Evolutionary conservation across 164 flowering plant genomes (phyloP), one percentile per base, ranked within the genome.

Genomic region (Dillenia suffruticosa): DNA sequence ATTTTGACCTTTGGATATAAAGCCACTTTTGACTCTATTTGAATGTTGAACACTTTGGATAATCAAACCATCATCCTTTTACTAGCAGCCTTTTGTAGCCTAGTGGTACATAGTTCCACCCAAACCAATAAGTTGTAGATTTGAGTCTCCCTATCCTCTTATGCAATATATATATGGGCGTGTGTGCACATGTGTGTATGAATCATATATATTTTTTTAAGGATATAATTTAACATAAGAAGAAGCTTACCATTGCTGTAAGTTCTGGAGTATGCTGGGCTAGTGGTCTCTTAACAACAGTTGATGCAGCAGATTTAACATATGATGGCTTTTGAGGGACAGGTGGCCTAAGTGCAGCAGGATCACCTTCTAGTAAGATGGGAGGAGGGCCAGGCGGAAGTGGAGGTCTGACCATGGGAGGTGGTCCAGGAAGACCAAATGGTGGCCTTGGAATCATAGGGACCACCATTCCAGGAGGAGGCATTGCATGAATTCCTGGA

Each of bases 181-280:
- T 24, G 3, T 24, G 3, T 26, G 0, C 5, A 26, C 3, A 2
- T 5, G 5, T 5, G 5, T 5, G 0, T 5, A 4, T 6, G 7
- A 32, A 32, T 32, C 5, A 32, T 32, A 32, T 7, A 32, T 32
- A 5, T 32, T 32, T 32, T 5, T 32, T 32, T 6, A 32, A 32
- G 40, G 7, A 32, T 32, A 32, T 32, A 32, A 32, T 32, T 32
- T 32, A 32, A 4, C 45, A 32, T 52, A 43, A 32, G 70, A 47
- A 22, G 7, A 49, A 63, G 77, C 87, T 78, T 53, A 95, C 99
- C 99, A 95, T 95, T 53, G 99, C 75, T 49, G 99, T 95, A 56
- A 95, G 96, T 62, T 89, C 97, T 15, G 99, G 99, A n/a, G 93
- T 92, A 76, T 95, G 99, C 75, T 95, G 99, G 49, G 99, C 99